A percentile compares a stretch with the other conserved stretches of the same genome.
These are phyloP conservation scores for California macrophylla DNA, from an alignment of 441 rosid species.

Conservation along the genomic window DNA sequence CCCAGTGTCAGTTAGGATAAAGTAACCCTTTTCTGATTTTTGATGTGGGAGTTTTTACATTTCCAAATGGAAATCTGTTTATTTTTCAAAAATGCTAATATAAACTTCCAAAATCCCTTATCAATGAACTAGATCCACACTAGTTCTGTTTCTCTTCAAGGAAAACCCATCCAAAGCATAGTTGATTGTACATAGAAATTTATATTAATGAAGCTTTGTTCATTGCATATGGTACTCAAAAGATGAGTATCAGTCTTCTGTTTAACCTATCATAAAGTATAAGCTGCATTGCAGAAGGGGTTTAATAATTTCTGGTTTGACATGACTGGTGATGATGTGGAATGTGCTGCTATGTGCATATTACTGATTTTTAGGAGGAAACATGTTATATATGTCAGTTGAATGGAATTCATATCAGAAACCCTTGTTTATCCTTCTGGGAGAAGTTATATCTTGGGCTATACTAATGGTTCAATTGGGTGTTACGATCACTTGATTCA, in stretches of 20 bases:
- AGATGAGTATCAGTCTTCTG: background rate
- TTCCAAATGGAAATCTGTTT: background rate
- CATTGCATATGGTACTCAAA: background rate
- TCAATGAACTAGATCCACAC: background rate
- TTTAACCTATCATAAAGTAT: background rate
- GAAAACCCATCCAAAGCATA: background rate
- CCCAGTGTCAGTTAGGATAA: background rate
- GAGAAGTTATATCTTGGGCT: background rate
- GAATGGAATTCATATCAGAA: background rate
- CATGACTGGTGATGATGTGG: background rate
- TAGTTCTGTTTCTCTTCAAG: background rate
- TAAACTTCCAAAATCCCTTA: background rate
- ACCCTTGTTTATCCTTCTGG: background rate
- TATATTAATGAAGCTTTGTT: background rate
- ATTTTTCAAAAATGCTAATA: background rate
- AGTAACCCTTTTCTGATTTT: background rate
- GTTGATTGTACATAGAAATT: background rate
- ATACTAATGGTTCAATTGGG: background rate
- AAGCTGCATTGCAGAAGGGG: background rate
- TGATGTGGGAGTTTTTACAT: background rate
- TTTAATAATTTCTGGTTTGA: background rate
- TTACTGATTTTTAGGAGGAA: background rate
- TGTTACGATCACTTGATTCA: conserved; percentile 23
- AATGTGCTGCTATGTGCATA: background rate
- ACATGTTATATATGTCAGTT: background rate